phyloP scores from a whole-genome alignment of 176 grass and related monocot species.

The Musa acuminata region DNA sequence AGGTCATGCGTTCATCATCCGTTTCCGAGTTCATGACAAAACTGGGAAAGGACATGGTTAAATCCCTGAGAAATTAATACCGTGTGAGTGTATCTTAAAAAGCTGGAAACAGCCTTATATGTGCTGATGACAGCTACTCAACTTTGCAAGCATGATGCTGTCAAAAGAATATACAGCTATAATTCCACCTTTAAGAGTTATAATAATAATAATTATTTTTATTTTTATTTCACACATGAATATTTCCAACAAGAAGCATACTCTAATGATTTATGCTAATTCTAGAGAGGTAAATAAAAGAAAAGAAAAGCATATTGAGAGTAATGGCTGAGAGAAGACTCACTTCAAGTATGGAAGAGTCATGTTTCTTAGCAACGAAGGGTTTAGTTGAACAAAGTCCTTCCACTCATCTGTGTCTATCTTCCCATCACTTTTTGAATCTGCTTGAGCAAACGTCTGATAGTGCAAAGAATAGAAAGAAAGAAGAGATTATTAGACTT shows the following conservation, averaged over 20 bases:
- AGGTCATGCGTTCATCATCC: background rate
- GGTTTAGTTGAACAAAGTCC: conserved; percentile 25
- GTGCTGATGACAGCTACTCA: background rate
- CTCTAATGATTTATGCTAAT: no score
- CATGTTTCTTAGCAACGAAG: conserved; percentile 37
- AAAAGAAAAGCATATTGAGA: background rate
- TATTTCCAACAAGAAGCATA: no score
- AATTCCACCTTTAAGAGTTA: no score
- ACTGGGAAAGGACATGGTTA: conserved; percentile 32
- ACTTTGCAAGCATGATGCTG: background rate
- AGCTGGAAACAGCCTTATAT: background rate
- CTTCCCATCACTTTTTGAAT: conserved; percentile 30
- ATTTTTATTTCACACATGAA: no score
- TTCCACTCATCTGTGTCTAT: conserved; percentile 44
- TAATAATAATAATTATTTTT: no score
- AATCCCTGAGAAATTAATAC: conserved; percentile 18
- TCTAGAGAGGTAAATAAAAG: background rate
- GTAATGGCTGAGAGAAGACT: background rate
- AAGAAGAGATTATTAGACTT: background rate
- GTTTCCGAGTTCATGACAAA: conserved; percentile 29
- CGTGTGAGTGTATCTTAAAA: background rate
- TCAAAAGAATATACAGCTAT: no score
- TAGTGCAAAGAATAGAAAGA: background rate
- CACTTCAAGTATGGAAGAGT: conserved; percentile 42
- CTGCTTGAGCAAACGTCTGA: conserved; percentile 39